Conservation (phyloP, 306 rosid genomes). For the Dalbergia cochinchinensis region DNA sequence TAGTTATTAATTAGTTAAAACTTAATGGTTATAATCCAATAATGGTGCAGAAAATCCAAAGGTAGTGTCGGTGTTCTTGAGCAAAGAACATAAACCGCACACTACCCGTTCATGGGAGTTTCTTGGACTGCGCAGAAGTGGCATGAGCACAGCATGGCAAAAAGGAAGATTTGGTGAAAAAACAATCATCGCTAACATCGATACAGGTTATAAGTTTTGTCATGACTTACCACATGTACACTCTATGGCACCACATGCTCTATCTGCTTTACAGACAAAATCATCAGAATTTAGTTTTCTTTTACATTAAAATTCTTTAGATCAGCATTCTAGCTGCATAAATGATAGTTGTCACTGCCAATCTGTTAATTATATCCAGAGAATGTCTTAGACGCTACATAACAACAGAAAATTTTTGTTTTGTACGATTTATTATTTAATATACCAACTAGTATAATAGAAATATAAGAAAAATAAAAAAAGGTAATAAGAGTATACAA, state of each 20-base stretch:
- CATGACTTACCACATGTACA: neutral
- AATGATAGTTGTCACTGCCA: no score
- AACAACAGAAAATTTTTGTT: no score
- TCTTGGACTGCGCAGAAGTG: slow-evolving; percentile 55
- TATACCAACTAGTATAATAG: no score
- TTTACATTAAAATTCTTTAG: no score
- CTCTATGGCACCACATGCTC: neutral
- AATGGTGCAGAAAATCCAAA: slow-evolving; percentile 41
- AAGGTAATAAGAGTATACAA: no score
- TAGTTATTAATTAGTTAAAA: neutral
- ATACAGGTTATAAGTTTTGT: slow-evolving; percentile 47
- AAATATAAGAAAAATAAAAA: no score
- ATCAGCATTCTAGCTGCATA: no score
- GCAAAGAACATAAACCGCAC: slow-evolving; percentile 62
- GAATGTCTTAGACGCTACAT: no score
- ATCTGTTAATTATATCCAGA: no score
- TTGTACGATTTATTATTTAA: no score
- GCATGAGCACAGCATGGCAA: slow-evolving; percentile 49
- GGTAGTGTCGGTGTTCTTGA: slow-evolving; percentile 72
- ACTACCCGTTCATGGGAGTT: slow-evolving; percentile 84
- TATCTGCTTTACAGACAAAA: no score
- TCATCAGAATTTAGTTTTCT: no score
- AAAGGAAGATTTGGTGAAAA: slow-evolving; percentile 54
- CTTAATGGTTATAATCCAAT: neutral
- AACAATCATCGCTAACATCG: slow-evolving; percentile 51